These are phyloP conservation scores for Cornus controversa DNA, from an alignment of 148 eudicot species.

Conservation along the genomic window DNA sequence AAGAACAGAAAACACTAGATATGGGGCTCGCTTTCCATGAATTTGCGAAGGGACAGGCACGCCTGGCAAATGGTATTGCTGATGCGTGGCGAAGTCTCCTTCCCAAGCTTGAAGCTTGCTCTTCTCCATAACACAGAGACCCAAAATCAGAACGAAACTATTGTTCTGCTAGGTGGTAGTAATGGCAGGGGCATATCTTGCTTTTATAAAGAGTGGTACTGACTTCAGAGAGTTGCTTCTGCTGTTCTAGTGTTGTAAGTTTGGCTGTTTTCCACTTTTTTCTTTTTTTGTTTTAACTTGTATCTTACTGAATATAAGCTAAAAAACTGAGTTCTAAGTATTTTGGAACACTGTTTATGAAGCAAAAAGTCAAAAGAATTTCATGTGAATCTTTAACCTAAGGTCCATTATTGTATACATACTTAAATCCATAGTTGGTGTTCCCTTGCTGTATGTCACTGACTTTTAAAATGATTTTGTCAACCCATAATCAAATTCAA, in stretches of 20 bases:
- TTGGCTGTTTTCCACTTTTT: neutral
- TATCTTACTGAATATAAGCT: neutral
- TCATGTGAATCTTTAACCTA: neutral
- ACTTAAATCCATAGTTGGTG: neutral
- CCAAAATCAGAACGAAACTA: neutral
- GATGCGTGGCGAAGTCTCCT: constrained; percentile 92
- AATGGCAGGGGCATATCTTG: too few species aligned
- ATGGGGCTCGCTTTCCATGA: constrained; percentile 96
- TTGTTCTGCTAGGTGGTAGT: neutral
- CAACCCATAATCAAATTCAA: too few species aligned
- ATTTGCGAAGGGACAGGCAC: constrained; percentile 96
- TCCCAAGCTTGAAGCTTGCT: constrained; percentile 90
- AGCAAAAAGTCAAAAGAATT: neutral
- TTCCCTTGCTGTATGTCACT: too few species aligned
- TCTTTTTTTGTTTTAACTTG: too few species aligned
- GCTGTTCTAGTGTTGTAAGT: constrained; percentile 14
- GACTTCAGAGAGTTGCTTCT: neutral
- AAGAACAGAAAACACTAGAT: constrained; percentile 87
- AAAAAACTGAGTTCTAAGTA: neutral
- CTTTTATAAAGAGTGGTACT: neutral
- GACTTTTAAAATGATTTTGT: too few species aligned
- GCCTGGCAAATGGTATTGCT: constrained; percentile 70
- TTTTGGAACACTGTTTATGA: neutral
- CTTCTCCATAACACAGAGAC: constrained; percentile 35
- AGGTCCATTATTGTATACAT: too few species aligned